Percentiles rank a stretch among this genome's conserved stretches.
These are phyloP conservation scores for Paramarasmius palmivorus DNA, from an alignment of 1,284 basidiomycete genomes.

Conservation along the genomic window DNA sequence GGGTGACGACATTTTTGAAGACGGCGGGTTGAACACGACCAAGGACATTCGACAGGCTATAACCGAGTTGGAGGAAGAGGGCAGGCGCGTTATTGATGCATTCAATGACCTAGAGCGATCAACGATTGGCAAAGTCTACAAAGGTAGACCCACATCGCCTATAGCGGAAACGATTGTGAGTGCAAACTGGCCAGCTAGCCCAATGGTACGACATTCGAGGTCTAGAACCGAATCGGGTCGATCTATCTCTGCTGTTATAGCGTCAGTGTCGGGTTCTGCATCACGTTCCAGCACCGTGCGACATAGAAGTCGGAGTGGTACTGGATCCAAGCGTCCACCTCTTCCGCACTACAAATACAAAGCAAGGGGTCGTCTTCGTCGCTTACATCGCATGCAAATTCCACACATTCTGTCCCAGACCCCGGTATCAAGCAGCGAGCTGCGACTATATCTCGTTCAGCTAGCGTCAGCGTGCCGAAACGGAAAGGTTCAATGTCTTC, in stretches of 20 bases:
- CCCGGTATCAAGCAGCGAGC: not conserved
- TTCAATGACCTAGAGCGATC: conserved; percentile 68
- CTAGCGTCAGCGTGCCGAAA: conserved; percentile 30
- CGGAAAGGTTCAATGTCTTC: not conserved
- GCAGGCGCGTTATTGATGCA: conserved; percentile 61
- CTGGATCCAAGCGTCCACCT: not conserved
- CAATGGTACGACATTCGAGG: conserved; percentile 15
- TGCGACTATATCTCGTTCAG: conserved; percentile 31
- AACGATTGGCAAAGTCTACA: conserved; percentile 50
- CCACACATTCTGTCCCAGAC: conserved; percentile 18
- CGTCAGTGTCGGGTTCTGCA: not conserved
- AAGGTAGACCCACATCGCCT: conserved; percentile 30
- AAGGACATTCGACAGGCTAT: conserved; percentile 64
- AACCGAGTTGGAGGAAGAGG: conserved; percentile 62
- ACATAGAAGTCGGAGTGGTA: not conserved
- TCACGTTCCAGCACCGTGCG: not conserved
- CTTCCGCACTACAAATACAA: not conserved
- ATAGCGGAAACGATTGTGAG: conserved; percentile 19
- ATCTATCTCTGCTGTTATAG: not conserved
- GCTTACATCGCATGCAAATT: conserved; percentile 10
- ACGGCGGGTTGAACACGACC: conserved; percentile 49
- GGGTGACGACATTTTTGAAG: conserved; percentile 40
- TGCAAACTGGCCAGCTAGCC: conserved; percentile 16
- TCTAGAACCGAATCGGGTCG: not conserved
- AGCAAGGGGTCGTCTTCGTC: conserved; percentile 27